Evolutionary conservation across 176 grass and related monocot species (phyloP).

Genomic region (Avena eriantha): DNA sequence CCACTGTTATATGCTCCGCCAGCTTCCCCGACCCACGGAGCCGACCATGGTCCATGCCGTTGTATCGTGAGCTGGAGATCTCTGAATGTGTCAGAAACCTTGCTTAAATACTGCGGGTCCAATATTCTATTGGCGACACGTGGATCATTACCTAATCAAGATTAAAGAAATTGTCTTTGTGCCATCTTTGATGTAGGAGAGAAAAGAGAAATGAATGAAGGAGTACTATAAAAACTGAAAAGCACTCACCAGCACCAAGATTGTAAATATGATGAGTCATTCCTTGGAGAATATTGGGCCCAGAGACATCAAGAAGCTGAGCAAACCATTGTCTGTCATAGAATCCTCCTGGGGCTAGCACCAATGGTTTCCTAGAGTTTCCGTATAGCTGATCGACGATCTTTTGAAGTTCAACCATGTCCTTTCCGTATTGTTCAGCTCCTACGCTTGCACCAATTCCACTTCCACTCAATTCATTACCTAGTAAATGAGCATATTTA

Average conservation of each 20-base stretch:
- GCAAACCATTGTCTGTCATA: slow-evolving; percentile 78
- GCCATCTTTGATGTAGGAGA: slow-evolving; percentile 7
- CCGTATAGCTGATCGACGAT: slow-evolving; percentile 63
- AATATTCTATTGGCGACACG: slow-evolving; percentile 69
- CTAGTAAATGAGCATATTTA: slow-evolving; percentile 46
- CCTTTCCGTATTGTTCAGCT: slow-evolving; percentile 80
- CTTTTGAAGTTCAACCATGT: slow-evolving; percentile 71
- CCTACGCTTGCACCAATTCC: slow-evolving; percentile 82
- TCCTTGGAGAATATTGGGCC: slow-evolving; percentile 60
- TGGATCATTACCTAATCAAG: slow-evolving; percentile 80
- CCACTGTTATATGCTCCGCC: slow-evolving; percentile 98
- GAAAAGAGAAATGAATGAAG: slow-evolving; percentile 5
- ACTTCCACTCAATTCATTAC: slow-evolving; percentile 92
- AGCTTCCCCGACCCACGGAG: slow-evolving; percentile 93
- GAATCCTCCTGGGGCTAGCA: slow-evolving; percentile 95
- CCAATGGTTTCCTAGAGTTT: slow-evolving; percentile 58
- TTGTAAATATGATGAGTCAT: slow-evolving; percentile 99
- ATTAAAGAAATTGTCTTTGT: not conserved
- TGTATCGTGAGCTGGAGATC: slow-evolving; percentile 75
- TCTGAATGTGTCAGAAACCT: slow-evolving; percentile 76
- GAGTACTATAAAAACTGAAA: not conserved
- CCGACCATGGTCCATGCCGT: slow-evolving; percentile 77
- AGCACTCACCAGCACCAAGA: slow-evolving; percentile 83
- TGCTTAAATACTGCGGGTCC: slow-evolving; percentile 75
- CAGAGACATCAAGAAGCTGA: slow-evolving; percentile 76